Percentiles rank a stretch among this genome's conserved stretches.
Evolutionary conservation across 805 yeast species (phyloP).

Genomic region (Yamadazyma endophytica): DNA sequence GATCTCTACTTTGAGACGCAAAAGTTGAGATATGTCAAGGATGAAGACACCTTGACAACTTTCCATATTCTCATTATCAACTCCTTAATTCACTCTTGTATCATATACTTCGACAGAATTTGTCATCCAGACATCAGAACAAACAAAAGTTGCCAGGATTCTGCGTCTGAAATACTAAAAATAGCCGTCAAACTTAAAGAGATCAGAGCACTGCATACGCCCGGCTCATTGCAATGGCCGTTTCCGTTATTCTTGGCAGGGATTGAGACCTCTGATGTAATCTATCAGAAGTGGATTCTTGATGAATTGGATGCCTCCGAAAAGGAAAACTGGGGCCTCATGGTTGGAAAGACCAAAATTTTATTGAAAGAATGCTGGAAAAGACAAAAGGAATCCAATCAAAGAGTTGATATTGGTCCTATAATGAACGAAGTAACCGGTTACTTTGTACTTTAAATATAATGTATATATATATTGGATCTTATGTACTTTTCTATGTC

Average conservation of each 20-base stretch:
- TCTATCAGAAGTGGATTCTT: conserved; percentile 5
- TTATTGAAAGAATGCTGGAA: conserved; percentile 2
- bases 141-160: conserved; percentile 3
- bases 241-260: conserved; percentile 6
- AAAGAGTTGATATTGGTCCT: conserved; percentile 4
- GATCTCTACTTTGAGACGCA: conserved; percentile 1
- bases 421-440: conserved; percentile 4
- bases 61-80: conserved; percentile 5
- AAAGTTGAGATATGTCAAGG: background rate
- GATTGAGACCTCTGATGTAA: conserved; percentile 4
- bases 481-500: no score
- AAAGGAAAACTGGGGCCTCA: conserved; percentile 4
- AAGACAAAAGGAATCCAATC: conserved; percentile 1
- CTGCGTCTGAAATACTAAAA: conserved; percentile 2
- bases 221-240: conserved; percentile 6
- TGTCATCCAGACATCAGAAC: conserved; percentile 6
- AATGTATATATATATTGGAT: no score
- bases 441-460: conserved; percentile 3
- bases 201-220: conserved; percentile 1
- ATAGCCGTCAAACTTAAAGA: conserved; percentile 2
- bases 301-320: conserved; percentile 3
- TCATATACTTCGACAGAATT: conserved; percentile 6
- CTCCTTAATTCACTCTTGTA: conserved; percentile 4
- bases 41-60: conserved; percentile 1
- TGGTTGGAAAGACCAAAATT: conserved; percentile 2